Evolutionary conservation across 176 grass and related monocot species (phyloP).

Genomic region (Tillandsia fasciculata): DNA sequence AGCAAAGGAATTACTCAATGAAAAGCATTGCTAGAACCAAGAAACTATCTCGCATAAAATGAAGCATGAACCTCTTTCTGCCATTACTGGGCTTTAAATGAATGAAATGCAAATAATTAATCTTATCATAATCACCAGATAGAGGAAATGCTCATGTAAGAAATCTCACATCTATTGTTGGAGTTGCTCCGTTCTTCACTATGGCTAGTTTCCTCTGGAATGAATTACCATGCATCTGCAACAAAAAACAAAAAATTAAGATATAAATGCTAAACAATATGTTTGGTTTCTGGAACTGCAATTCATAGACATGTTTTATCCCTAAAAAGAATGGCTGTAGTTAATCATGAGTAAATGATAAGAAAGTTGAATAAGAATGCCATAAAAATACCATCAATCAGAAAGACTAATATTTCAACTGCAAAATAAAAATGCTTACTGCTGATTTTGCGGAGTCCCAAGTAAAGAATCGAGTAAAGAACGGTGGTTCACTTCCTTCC

Average conservation of each 20-base stretch:
- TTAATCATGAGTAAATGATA: neutral
- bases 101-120: neutral
- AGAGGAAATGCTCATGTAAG: neutral
- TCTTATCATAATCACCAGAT: conserved; percentile 1
- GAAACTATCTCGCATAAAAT: neutral
- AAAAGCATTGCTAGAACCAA: neutral
- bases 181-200: conserved; percentile 58
- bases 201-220: conserved; percentile 82
- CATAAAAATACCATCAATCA: neutral
- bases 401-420: neutral
- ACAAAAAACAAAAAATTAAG: conserved; percentile 13
- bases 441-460: conserved; percentile 69
- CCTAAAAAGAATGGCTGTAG: neutral
- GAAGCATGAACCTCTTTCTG: neutral
- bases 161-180: conserved; percentile 61
- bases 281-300: neutral
- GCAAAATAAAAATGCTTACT: conserved; percentile 32
- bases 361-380: neutral
- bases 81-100: neutral
- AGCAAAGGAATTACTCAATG: neutral
- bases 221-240: conserved; percentile 83
- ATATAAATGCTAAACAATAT: neutral
- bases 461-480: conserved; percentile 85
- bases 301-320: neutral
- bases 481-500: conserved; percentile 73